These are phyloP conservation scores for Boletus insuetus DNA, from an alignment of 768 basidiomycete genomes.

Conservation along the genomic window DNA sequence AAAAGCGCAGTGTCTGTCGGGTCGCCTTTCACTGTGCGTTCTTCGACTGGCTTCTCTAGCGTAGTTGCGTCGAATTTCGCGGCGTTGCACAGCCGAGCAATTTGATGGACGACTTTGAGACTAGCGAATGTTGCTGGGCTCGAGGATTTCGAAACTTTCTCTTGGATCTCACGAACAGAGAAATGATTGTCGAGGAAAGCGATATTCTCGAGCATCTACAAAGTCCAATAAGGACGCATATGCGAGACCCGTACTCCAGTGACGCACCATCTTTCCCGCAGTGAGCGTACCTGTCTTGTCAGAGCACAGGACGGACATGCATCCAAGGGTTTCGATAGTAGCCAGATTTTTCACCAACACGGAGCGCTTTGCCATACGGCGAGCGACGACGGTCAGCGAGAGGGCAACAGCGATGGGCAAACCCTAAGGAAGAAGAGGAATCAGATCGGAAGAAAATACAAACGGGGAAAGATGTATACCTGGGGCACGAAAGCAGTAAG, in stretches of 20 bases:
- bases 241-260: too few species aligned
- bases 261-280: constrained; percentile 42
- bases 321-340: constrained; percentile 52
- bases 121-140: constrained; percentile 11
- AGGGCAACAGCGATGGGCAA: constrained; percentile 44
- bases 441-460: neutral
- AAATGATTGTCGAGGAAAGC: constrained; percentile 34
- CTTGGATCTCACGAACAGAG: constrained; percentile 11
- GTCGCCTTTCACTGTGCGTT: constrained; percentile 41
- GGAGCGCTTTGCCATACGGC: constrained; percentile 46
- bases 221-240: neutral
- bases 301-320: constrained; percentile 49
- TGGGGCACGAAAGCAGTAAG: constrained; percentile 42
- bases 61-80: constrained; percentile 45
- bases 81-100: constrained; percentile 54
- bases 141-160: constrained; percentile 5
- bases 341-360: constrained; percentile 49
- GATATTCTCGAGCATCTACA: constrained; percentile 37
- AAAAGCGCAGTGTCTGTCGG: constrained; percentile 54
- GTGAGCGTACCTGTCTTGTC: constrained; percentile 55
- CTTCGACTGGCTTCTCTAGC: constrained; percentile 24
- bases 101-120: constrained; percentile 30
- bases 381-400: constrained; percentile 46
- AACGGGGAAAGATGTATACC: constrained; percentile 9
- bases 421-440: constrained; percentile 22